Percentiles rank a stretch among this genome's conserved stretches.
Evolutionary conservation across 106 monocot species (phyloP).

Genomic region (Apostasia shenzhenica): DNA sequence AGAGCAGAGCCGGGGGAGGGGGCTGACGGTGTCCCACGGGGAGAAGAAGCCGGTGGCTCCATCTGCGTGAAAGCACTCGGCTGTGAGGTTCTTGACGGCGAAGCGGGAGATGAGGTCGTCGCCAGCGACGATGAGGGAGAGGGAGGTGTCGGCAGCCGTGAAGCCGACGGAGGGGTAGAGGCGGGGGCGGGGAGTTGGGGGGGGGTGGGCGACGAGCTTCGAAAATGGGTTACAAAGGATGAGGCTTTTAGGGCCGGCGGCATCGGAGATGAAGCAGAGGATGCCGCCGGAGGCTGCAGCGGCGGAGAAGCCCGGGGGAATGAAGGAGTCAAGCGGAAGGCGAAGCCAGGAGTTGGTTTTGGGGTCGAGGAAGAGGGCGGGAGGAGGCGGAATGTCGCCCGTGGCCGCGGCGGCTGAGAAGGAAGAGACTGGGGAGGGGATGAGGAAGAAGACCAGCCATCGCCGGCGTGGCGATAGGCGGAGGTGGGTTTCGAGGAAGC

Average conservation of each 20-base stretch:
- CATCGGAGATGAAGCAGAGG: slow-evolving; percentile 33
- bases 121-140: slow-evolving; percentile 63
- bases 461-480: neutral
- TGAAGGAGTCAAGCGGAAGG: neutral
- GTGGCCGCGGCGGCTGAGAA: neutral
- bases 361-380: slow-evolving; percentile 5
- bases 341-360: neutral
- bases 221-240: slow-evolving; percentile 64
- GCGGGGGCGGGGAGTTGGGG: slow-evolving; percentile 27
- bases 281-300: slow-evolving; percentile 45
- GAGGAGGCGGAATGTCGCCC: neutral
- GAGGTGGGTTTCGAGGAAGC: neutral
- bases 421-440: neutral
- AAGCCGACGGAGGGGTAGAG: slow-evolving; percentile 74
- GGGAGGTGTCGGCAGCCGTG: slow-evolving; percentile 29
- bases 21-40: slow-evolving; percentile 46
- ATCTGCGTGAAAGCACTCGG: slow-evolving; percentile 62
- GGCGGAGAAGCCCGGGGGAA: slow-evolving; percentile 23
- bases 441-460: neutral
- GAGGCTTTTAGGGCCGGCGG: slow-evolving; percentile 29
- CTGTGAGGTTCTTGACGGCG: slow-evolving; percentile 89
- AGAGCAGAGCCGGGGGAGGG: slow-evolving; percentile 64
- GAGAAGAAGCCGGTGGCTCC: slow-evolving; percentile 53
- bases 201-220: slow-evolving; percentile 30
- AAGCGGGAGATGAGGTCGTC: slow-evolving; percentile 90